These are phyloP conservation scores for Lactarius quietus DNA, from an alignment of 768 basidiomycete species.

Conservation along the genomic window DNA sequence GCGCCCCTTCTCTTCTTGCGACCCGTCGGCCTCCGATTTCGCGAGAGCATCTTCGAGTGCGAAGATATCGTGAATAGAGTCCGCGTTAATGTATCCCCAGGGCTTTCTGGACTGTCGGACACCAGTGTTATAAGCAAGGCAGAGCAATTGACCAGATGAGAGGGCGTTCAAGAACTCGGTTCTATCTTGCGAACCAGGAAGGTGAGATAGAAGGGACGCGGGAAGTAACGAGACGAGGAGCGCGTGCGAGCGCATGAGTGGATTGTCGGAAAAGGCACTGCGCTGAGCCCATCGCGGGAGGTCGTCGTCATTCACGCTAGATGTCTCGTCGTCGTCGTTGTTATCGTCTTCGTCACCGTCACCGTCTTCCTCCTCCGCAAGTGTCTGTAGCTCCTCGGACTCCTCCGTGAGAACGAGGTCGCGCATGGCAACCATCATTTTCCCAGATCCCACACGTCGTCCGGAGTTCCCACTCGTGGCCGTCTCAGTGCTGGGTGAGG, in stretches of 20 bases:
- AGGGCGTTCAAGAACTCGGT: slow-evolving; percentile 49
- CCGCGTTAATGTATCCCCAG: slow-evolving; percentile 80
- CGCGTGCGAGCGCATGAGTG: slow-evolving; percentile 59
- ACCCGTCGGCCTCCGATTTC: too few species aligned
- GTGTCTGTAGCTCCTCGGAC: slow-evolving; percentile 50
- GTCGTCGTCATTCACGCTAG: slow-evolving; percentile 60
- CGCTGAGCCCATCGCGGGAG: slow-evolving; percentile 77
- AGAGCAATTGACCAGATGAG: slow-evolving; percentile 77
- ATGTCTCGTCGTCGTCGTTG: not conserved
- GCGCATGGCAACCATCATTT: slow-evolving; percentile 48
- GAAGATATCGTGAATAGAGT: slow-evolving; percentile 48
- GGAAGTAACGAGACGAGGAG: slow-evolving; percentile 62
- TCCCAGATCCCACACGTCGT: slow-evolving; percentile 58
- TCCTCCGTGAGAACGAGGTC: slow-evolving; percentile 49
- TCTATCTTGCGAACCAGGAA: slow-evolving; percentile 33
- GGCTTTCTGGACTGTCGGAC: slow-evolving; percentile 55
- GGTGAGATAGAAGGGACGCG: slow-evolving; percentile 40
- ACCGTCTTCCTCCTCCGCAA: slow-evolving; percentile 48
- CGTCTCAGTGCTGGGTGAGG: slow-evolving; percentile 15
- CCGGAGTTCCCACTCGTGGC: slow-evolving; percentile 28
- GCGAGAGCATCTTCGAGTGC: too few species aligned
- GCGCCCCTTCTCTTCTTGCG: slow-evolving; percentile 50
- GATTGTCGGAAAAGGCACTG: slow-evolving; percentile 49
- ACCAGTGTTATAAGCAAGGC: slow-evolving; percentile 66
- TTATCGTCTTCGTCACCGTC: slow-evolving; percentile 20